Evolutionary conservation across 257 asterid genomes (phyloP), one percentile per base, ranked within the genome.

Genomic region (Mentha longifolia): DNA sequence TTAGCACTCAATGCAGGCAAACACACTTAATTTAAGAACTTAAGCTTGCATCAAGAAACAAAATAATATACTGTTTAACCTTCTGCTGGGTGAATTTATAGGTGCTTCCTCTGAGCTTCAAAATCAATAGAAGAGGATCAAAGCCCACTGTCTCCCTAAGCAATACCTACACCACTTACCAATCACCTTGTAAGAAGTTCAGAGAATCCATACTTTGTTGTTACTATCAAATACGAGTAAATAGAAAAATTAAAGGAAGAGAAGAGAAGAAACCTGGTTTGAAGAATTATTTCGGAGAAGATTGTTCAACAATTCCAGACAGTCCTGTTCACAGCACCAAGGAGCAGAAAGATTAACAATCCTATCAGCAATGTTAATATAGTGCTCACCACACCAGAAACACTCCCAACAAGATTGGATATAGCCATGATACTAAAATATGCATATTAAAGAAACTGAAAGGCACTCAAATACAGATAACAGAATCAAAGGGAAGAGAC

Each of bases 61-160:
- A 14, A 65, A 76, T 61, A 15, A 76, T 62, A 52, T 65, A 70
- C 68, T 31, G 73, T 71, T 77, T 73, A 88, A 94, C 99, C 99
- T 91, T 91, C 83, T 94, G 96, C 85, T 91, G 95, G 68, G 96
- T 88, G 81, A 91, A 94, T 80, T 87, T 94, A 79, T 84, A 91
- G 80, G 90, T 70, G 71, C 84, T 89, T 79, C 97, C 97, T 83
- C 96, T 76, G 69, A 93, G 97, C 86, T 87, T 86, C 82, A 94
- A 76, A 85, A 89, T 80, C 54, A 92, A 84, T 54, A 94, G 68
- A 75, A 94, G 78, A 45, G 86, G 87, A 68, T 94, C 99, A 83
- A 89, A 91, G 60, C 99, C 95, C 77, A 89, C 74, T 7, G 97
- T 89, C 88, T 91, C 99, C 85, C 96, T 89, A 56, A 94, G 99